These are phyloP conservation scores for Thalassiosira sp. DNA, from an alignment of 352 stramenopile species.

Conservation along the genomic window DNA sequence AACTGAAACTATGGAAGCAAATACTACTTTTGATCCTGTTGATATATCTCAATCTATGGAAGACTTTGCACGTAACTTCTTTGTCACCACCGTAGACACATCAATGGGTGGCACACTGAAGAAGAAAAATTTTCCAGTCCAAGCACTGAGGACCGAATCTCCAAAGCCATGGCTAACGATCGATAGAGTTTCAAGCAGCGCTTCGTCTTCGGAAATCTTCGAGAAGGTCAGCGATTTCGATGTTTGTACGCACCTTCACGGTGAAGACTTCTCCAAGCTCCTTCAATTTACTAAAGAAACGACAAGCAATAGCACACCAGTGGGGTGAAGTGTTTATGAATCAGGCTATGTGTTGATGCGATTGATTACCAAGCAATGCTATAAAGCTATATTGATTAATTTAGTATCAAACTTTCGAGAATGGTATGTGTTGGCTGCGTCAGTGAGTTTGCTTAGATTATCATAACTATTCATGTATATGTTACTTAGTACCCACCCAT, in stretches of 20 bases:
- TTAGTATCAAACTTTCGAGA: too few species aligned
- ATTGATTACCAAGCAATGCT: too few species aligned
- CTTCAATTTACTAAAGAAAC: constrained; percentile 16
- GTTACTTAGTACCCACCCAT: too few species aligned
- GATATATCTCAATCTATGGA: constrained; percentile 29
- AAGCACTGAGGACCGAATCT: constrained; percentile 23
- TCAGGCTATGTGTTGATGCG: too few species aligned
- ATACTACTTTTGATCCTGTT: constrained; percentile 27
- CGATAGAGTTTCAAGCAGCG: constrained; percentile 12
- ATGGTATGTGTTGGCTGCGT: too few species aligned
- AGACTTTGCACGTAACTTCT: constrained; percentile 32
- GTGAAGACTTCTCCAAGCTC: constrained; percentile 32
- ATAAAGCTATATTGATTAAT: too few species aligned
- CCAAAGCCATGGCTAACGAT: constrained; percentile 2
- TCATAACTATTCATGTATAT: too few species aligned
- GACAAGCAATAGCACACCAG: too few species aligned
- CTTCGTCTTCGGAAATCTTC: constrained; percentile 9
- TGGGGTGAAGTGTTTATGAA: too few species aligned
- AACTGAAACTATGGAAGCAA: constrained; percentile 23
- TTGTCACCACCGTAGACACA: constrained; percentile 1
- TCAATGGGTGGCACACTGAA: constrained; percentile 1
- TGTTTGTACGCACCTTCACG: constrained; percentile 21
- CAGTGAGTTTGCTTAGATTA: too few species aligned
- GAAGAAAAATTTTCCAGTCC: constrained; percentile 20
- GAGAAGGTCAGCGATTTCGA: constrained; percentile 23